Percentiles rank a stretch among this genome's conserved stretches.
Conservation (phyloP, 345 rosid genomes). For the Cardiospermum halicacabum region DNA sequence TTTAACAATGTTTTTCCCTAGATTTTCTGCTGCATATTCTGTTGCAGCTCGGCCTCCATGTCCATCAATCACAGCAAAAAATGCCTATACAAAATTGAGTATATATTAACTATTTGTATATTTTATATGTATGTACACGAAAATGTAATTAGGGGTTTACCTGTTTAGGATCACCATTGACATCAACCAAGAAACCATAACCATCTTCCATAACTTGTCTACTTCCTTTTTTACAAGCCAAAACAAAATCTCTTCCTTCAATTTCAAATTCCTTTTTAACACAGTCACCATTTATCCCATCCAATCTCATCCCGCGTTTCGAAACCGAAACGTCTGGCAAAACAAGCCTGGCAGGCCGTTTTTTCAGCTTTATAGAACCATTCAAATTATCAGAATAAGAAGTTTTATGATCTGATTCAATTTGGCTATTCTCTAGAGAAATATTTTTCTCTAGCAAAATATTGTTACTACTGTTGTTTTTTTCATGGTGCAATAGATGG, state of each 20-base stretch:
- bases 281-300: constrained; percentile 10
- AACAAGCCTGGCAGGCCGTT: constrained; percentile 41
- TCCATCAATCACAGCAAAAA: constrained; percentile 49
- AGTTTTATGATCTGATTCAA: background rate
- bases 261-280: constrained; percentile 26
- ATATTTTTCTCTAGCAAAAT: background rate
- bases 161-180: constrained; percentile 44
- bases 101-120: background rate
- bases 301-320: constrained; percentile 3
- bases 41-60: constrained; percentile 48
- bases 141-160: constrained; percentile 14
- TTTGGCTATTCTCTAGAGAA: constrained; percentile 3
- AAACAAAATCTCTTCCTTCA: constrained; percentile 33
- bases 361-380: constrained; percentile 18
- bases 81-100: constrained; percentile 25
- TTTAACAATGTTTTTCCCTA: constrained; percentile 45
- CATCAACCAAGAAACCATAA: constrained; percentile 28
- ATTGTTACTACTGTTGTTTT: no score
- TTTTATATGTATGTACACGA: no score
- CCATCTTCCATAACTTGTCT: constrained; percentile 50
- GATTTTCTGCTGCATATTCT: constrained; percentile 36
- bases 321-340: constrained; percentile 25
- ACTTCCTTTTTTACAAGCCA: constrained; percentile 44
- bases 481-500: constrained; percentile 4
- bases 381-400: background rate